A percentile compares a stretch with the other conserved stretches of the same genome.
Conservation (phyloP, 768 basidiomycete genomes). For the Rhodotorula taiwanensis region DNA sequence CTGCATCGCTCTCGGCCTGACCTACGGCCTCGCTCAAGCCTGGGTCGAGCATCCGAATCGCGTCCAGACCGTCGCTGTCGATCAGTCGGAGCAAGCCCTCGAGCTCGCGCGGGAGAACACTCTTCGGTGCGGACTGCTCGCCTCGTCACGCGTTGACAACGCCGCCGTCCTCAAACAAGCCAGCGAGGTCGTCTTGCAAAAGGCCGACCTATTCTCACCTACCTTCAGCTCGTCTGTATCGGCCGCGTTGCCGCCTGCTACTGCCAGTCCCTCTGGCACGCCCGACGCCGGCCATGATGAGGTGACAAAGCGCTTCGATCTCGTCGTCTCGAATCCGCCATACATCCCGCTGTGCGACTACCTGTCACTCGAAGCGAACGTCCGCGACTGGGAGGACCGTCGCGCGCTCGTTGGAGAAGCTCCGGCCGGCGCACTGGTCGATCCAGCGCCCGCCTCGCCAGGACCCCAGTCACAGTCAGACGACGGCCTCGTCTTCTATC, state of each 20-base stretch:
- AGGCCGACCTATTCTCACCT: no score
- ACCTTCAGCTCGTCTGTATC: no score
- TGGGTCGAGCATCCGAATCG: no score
- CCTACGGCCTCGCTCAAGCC: constrained; percentile 51
- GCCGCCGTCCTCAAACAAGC: constrained; percentile 40
- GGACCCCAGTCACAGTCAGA: no score
- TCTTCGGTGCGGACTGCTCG: background rate
- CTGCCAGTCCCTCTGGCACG: no score
- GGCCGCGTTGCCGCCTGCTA: background rate
- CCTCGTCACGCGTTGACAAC: background rate
- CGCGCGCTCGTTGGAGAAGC: constrained; percentile 72
- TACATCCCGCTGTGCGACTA: constrained; percentile 71
- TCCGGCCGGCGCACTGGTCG: constrained; percentile 44
- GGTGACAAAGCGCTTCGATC: constrained; percentile 54
- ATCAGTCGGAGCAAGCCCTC: constrained; percentile 60
- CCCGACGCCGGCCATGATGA: background rate
- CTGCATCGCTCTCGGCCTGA: constrained; percentile 81
- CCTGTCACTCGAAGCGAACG: constrained; percentile 58
- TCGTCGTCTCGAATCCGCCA: constrained; percentile 78
- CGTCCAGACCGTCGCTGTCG: constrained; percentile 47
- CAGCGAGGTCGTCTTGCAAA: no score
- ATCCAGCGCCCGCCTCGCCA: no score
- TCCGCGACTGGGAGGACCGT: constrained; percentile 71
- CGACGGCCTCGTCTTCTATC: constrained; percentile 63
- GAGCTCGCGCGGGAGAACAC: constrained; percentile 52